Evolutionary conservation across 352 stramenopile genomes (phyloP), one percentile per base, ranked within the genome.

Genomic region (Thalassiosira hispida): DNA sequence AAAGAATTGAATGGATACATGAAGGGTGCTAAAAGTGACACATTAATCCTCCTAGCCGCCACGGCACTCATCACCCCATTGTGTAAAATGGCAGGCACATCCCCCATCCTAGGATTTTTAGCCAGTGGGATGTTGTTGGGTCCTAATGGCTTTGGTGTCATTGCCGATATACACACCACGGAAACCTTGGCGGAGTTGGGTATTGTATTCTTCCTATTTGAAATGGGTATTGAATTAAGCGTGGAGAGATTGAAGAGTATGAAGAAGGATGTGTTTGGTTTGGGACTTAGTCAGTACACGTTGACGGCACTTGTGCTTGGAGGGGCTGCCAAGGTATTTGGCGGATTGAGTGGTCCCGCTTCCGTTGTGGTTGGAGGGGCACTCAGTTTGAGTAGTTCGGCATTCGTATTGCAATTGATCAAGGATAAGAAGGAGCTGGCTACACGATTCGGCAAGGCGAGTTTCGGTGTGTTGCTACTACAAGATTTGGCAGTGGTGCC

Each of bases 161-260:
- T 97, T 73, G 76, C 35, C 42, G 86, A 77, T 31, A 88, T 93
- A 72, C 87, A 93, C 62, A 90, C 81, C 11, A 92, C 86, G 1
- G 87, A 92, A 67, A 86, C 81, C 12, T 74, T 96, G 40, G 92
- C 88, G 1, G 92, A 96, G 68, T 84, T 96, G 46, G 94, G 94
- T 22, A 96, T 97, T 52, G 91, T 96, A 14, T 96, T 97, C 73
- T 96, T 97, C 72, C 78, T 97, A 1, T 97, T 97, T 79, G 93
- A 96, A 81, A 96, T 96, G 93, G 94, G 94, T 40, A 90, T 97
- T 51, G 91, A 97, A 70, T 72, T 97, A 0, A 94, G 83, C 66
- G 66, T 96, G 12, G 89, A 94, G 42, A 77, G 91, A 40, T 69
- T 97, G 8, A 88, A 92, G 53, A 90, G 84, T 63, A 96, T 97